Base-by-base conservation (phyloP, 441 rosid genomes). In the Adansonia rubrostipa region DNA sequence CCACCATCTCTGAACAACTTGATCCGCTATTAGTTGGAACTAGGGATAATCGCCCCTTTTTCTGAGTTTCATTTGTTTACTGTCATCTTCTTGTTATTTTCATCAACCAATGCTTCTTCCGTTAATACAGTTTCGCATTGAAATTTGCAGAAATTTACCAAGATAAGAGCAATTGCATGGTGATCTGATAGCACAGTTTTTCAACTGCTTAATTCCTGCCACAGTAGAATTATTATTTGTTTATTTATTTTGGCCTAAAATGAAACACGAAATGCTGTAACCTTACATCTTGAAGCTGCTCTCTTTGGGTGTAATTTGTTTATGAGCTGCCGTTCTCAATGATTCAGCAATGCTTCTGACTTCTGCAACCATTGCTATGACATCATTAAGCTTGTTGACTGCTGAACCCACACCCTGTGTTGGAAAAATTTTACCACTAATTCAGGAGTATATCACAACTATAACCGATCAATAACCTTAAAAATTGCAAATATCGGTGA, bases 361-460 rank as follows among this genome's bases (percentile, higher is more conserved):
- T 73, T 86, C 87, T 9, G 94, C 94, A 11, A 91, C 82, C 94
- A 89, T 91, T 0, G 91, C 92, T 3, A 91, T 85, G 68, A 87
- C 85, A 53, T 89, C 83, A 50, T 91, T 87, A 20, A 91, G 90
- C 85, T 82, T 89, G 90, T 89, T 91, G 51, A 89, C 78, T 19
- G 92, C 94, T 0, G 90, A 87, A 13, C 91, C 91, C 0, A 89
- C 84, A 0, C 94, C 92, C 92, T 88, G 86, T 19, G 13, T 71
- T 6, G 22, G 22, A 24, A 36, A 48, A 78, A 68, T 2, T 14
- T 14, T 15, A 9, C 11, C 3, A 69, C 8, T 24, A 33, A 1
- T 45, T 13, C 40, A 15, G 71, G 33, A 45, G 47, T 47, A n/a
- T 14, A 40, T 44, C 24, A 53, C 17, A 57, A n/a, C 54, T 44